phyloP scores from a whole-genome alignment of 257 asterid genomes.

The Penstemon eatonii region DNA sequence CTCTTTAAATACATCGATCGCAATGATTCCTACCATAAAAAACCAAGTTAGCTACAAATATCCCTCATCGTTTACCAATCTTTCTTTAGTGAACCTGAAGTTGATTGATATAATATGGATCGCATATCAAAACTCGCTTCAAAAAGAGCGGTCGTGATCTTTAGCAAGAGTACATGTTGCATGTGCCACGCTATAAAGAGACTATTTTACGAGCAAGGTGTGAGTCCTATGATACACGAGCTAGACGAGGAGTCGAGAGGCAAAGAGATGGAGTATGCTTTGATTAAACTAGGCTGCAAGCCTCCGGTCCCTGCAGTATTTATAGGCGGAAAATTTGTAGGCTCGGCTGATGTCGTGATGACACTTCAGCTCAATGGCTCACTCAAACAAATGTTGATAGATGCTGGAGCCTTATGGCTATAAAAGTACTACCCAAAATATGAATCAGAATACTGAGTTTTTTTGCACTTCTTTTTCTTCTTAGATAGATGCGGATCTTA shows the following conservation, averaged over 20 bases:
- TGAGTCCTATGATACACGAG: conserved; percentile 69
- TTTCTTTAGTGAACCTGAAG: neutral
- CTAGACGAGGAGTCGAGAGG: conserved; percentile 58
- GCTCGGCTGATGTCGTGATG: conserved; percentile 65
- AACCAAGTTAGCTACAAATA: neutral
- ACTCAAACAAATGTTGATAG: conserved; percentile 70
- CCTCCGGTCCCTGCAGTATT: conserved; percentile 76
- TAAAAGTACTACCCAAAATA: too few species aligned
- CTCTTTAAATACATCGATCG: conserved; percentile 30
- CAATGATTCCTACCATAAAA: conserved; percentile 22
- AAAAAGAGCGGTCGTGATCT: conserved; percentile 69
- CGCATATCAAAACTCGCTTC: conserved; percentile 34
- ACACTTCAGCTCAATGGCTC: conserved; percentile 71
- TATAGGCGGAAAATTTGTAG: conserved; percentile 64
- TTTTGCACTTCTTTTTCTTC: too few species aligned
- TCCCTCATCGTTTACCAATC: neutral
- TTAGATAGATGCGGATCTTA: too few species aligned
- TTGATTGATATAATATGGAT: conserved; percentile 26
- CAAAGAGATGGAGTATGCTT: conserved; percentile 62
- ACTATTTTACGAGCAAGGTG: conserved; percentile 77
- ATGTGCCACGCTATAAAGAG: conserved; percentile 86
- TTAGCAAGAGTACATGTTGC: conserved; percentile 79
- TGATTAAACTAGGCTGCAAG: conserved; percentile 58
- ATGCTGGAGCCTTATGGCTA: conserved; percentile 88
- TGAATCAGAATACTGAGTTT: too few species aligned